Evolutionary conservation across 129 eudicot species (phyloP).

Genomic region (Chrysanthemum lavandulifolium): DNA sequence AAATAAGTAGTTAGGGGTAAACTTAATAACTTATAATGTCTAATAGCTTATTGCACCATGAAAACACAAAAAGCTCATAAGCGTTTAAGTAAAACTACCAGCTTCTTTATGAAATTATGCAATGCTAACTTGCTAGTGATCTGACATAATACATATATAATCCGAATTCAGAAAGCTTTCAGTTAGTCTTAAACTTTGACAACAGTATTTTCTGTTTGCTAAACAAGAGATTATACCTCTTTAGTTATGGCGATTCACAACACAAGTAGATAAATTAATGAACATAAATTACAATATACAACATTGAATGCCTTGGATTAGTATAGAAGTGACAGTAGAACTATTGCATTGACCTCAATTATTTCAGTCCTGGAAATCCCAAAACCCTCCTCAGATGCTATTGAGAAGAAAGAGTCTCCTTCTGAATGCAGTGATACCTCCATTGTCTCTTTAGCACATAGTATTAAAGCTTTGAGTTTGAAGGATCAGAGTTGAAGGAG

Average conservation of each 20-base stretch:
- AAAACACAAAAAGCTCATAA: no score
- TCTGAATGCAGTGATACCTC: no score
- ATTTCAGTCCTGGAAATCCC: slow-evolving; percentile 29
- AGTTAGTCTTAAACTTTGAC: neutral
- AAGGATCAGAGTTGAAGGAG: slow-evolving; percentile 10
- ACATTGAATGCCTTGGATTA: slow-evolving; percentile 28
- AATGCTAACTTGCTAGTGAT: no score
- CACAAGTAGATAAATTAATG: neutral
- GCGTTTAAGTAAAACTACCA: no score
- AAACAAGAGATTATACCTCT: neutral
- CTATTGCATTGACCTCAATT: slow-evolving; percentile 19
- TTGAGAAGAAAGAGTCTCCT: neutral
- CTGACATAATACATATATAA: neutral
- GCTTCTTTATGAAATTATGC: no score
- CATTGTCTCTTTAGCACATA: no score
- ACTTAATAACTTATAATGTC: no score
- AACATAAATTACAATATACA: neutral
- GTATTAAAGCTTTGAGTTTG: no score
- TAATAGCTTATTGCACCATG: neutral
- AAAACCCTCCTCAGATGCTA: slow-evolving; percentile 24
- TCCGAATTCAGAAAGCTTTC: neutral
- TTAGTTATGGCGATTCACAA: neutral
- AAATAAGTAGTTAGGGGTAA: no score
- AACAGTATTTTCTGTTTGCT: neutral
- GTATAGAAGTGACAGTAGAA: slow-evolving; percentile 19